Conservation (phyloP, 2,329 filamentous ascomycete genomes). For the Neophaeococcomyces mojaviensis region DNA sequence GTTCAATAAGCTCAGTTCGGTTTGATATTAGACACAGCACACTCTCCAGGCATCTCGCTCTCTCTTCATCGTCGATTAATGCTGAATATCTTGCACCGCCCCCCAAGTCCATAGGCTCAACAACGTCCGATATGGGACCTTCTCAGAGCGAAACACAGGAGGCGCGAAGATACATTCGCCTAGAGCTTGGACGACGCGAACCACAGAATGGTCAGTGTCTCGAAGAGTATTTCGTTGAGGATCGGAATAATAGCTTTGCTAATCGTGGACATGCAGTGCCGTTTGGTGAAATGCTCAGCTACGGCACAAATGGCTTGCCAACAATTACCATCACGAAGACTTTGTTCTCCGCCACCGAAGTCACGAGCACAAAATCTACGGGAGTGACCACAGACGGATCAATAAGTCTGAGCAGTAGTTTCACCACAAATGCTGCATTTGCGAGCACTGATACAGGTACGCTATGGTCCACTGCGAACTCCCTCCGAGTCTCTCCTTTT, state of each 20-base stretch:
- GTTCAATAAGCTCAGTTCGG: no score
- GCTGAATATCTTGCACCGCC: no score
- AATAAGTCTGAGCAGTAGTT: background rate
- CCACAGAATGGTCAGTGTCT: slow-evolving; percentile 6
- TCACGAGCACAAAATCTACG: background rate
- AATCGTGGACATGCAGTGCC: background rate
- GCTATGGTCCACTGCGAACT: no score
- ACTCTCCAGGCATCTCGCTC: no score
- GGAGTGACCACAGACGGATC: background rate
- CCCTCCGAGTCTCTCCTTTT: no score
- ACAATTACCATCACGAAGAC: slow-evolving; percentile 7
- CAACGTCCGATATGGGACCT: no score
- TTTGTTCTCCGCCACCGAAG: slow-evolving; percentile 1
- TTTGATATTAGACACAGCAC: no score
- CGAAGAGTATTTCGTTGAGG: background rate
- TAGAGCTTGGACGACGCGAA: background rate
- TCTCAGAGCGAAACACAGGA: no score
- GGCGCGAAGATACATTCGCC: no score
- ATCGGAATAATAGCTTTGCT: background rate
- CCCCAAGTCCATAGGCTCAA: no score
- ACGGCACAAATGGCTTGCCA: slow-evolving; percentile 1
- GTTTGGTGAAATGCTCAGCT: slow-evolving; percentile 3
- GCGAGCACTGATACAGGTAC: background rate
- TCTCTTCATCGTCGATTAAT: no score
- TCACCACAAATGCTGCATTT: background rate